These are phyloP conservation scores for Colletotrichum sp. DNA, from an alignment of 2,329 filamentous ascomycete genomes.

Conservation along the genomic window DNA sequence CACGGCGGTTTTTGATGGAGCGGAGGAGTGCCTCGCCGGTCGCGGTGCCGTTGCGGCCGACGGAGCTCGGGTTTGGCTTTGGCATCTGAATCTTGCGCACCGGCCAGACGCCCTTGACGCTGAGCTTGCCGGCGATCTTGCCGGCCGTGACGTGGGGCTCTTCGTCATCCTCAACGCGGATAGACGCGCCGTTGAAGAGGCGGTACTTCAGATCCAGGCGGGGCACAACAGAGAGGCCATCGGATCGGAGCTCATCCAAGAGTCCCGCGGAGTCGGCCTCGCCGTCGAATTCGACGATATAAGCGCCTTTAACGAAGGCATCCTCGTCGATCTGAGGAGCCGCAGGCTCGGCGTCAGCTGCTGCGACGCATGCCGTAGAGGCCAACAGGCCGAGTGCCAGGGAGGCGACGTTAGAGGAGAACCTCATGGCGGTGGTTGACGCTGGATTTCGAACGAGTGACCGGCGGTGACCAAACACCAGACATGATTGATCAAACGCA, in stretches of 20 bases:
- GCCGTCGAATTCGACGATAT: slow-evolving; percentile 29
- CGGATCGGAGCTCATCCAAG: slow-evolving; percentile 22
- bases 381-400: not conserved
- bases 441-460: slow-evolving; percentile 4
- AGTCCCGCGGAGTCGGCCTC: slow-evolving; percentile 17
- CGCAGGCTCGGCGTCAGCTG: not conserved
- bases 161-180: slow-evolving; percentile 28
- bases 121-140: slow-evolving; percentile 26
- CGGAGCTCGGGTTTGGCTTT: slow-evolving; percentile 11
- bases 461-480: not conserved
- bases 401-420: not conserved
- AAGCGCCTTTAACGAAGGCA: slow-evolving; percentile 25
- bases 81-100: slow-evolving; percentile 27
- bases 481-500: not conserved
- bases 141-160: slow-evolving; percentile 26
- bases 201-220: slow-evolving; percentile 26
- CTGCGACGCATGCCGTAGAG: not conserved
- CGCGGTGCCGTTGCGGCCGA: slow-evolving; percentile 22
- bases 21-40: slow-evolving; percentile 4
- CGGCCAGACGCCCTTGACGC: slow-evolving; percentile 35
- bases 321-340: not conserved
- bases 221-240: slow-evolving; percentile 20
- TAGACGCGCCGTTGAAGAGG: slow-evolving; percentile 30
- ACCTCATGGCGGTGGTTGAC: slow-evolving; percentile 4
- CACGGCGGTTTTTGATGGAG: not conserved